Percentiles rank a stretch among this genome's conserved stretches.
These are phyloP conservation scores for Mycena capillaripes DNA, from an alignment of 768 basidiomycete species.

Conservation along the genomic window DNA sequence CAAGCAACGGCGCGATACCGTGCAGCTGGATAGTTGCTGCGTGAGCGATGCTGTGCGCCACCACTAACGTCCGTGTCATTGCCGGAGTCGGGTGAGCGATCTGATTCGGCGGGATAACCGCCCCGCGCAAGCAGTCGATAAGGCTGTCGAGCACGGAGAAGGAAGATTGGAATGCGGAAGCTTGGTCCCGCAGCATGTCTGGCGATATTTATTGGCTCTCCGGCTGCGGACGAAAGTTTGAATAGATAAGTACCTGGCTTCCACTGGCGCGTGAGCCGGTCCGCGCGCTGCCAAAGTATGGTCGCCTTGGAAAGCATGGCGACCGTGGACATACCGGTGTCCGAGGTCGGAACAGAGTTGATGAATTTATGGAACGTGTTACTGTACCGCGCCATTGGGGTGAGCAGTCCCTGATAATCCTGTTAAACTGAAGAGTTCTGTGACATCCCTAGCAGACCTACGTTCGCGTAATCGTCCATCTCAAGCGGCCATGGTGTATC, in stretches of 20 bases:
- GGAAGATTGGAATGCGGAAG: not conserved
- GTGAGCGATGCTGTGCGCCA: conserved; percentile 43
- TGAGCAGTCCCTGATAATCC: not conserved
- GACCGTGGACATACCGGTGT: conserved; percentile 5
- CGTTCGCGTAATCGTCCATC: conserved; percentile 52
- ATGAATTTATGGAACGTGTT: conserved; percentile 1
- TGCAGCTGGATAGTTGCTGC: conserved; percentile 55
- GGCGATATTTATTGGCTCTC: not conserved
- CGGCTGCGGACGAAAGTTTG: no score
- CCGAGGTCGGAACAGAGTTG: not conserved
- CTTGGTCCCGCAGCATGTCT: conserved; percentile 2
- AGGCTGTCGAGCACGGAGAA: not conserved
- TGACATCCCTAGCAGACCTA: conserved; percentile 12
- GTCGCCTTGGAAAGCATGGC: conserved; percentile 7
- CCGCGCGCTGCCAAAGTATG: conserved; percentile 10
- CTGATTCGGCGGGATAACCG: not conserved
- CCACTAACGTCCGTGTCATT: conserved; percentile 12
- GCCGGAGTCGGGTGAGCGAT: conserved; percentile 7
- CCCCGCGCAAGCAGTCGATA: conserved; percentile 10
- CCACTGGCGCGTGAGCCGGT: not conserved
- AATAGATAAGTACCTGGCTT: not conserved
- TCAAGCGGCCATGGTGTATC: conserved; percentile 57
- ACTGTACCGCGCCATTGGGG: conserved; percentile 7
- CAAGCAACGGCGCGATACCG: conserved; percentile 37
- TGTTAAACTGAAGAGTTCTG: not conserved